Base-by-base conservation (phyloP, 1,284 basidiomycete genomes). In the Phellopilus nigrolimitatus region DNA sequence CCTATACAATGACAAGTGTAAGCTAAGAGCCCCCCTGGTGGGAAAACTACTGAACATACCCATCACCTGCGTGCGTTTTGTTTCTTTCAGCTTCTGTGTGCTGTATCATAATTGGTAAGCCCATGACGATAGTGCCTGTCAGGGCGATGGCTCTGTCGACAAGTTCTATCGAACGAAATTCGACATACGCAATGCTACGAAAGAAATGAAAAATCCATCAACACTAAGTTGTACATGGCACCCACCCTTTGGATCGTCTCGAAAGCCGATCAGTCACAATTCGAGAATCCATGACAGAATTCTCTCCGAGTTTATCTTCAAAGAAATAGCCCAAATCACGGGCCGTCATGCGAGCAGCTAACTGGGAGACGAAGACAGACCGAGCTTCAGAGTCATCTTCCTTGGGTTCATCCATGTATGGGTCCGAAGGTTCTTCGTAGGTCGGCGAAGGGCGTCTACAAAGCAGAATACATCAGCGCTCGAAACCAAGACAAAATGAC, bases 271-370 rank as follows among this genome's bases (percentile, higher is more conserved):
- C 95, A 9, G 91, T 95, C 37, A 98, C 94, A 62, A 99, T 92
- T 56, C 93, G 78, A 15, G 95, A 92, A 62, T 98, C 95, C 73
- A 93, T 84, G 3, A 99, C 95, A 24, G 89, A 82, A 38, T 86
- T 85, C 68, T 91, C 88, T 22, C 94, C 94, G 28, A 97, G 78
- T 67, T 92, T 94, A 67, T 97, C 91, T 75, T 98, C 95, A 66
- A 99, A 98, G 75, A 99, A 99, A 70, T 95, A 91, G 57, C 94
- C 94, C 67, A 99, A 75, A 74, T 99, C 95, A 64, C 91, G 81
- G 63, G 94, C 92, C 53, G 92, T 95, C 66, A 98, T 84, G 63
- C 92, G 84, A 53, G 93, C 91, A 60, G 95, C 91, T 65, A 99
- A 84, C 73, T 98, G 95, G 62, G 94, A 95, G 66, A 97, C 94